Percentiles rank a stretch among this genome's conserved stretches.
phyloP scores from a whole-genome alignment of 768 basidiomycete genomes.

The Rhodotorula paludigena region DNA sequence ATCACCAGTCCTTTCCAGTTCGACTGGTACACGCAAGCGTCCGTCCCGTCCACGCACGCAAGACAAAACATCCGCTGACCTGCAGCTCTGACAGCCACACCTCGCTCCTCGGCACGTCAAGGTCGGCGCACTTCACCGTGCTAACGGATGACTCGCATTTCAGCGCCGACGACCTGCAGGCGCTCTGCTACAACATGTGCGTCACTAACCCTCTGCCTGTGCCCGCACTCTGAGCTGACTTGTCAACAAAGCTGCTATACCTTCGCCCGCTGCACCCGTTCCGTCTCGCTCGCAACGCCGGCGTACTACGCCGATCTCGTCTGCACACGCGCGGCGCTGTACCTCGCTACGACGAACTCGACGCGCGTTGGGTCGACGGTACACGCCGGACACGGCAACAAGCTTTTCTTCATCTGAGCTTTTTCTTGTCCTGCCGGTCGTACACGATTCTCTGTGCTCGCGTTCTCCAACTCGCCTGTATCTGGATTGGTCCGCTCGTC shows the following conservation, averaged over 20 bases:
- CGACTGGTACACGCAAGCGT: slow-evolving; percentile 21
- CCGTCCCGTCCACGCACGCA: not conserved
- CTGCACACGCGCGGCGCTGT: slow-evolving; percentile 7
- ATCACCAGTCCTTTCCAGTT: slow-evolving; percentile 7
- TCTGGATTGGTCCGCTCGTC: too few relatives aligned
- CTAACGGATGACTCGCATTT: slow-evolving; percentile 23
- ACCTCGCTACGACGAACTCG: slow-evolving; percentile 2
- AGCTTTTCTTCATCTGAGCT: too few relatives aligned
- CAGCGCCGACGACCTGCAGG: slow-evolving; percentile 16
- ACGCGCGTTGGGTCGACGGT: too few relatives aligned
- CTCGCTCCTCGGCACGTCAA: slow-evolving; percentile 19
- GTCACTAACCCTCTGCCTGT: not conserved
- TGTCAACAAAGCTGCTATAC: slow-evolving; percentile 55
- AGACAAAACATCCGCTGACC: not conserved
- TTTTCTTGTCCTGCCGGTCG: too few relatives aligned
- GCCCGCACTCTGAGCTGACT: not conserved
- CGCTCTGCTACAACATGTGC: slow-evolving; percentile 16
- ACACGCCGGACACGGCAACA: too few relatives aligned
- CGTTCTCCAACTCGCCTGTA: too few relatives aligned
- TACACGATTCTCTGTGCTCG: too few relatives aligned
- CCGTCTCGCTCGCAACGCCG: slow-evolving; percentile 51
- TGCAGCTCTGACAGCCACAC: not conserved
- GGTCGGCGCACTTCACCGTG: slow-evolving; percentile 20
- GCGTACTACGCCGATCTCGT: slow-evolving; percentile 16
- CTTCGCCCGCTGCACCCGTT: slow-evolving; percentile 76